Evolutionary conservation across 441 rosid species (phyloP).

Genomic region (Raphanus hybrid): DNA sequence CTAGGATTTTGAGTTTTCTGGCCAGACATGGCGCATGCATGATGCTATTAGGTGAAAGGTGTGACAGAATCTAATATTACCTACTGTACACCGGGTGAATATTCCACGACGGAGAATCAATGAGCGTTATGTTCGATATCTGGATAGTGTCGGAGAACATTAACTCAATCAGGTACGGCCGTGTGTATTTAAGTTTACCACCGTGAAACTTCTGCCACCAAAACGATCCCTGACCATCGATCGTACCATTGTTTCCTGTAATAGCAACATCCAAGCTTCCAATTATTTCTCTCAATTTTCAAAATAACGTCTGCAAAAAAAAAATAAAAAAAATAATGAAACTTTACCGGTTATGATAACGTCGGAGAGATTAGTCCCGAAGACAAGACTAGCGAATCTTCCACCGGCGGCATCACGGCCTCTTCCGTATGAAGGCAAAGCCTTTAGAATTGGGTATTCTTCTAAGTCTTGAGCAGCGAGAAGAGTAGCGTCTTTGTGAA

Average conservation of each 20-base stretch:
- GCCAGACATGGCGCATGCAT: background rate
- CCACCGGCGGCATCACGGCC: slow-evolving; percentile 78
- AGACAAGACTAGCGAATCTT: slow-evolving; percentile 68
- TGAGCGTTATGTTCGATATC: slow-evolving; percentile 66
- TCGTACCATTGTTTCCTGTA: slow-evolving; percentile 67
- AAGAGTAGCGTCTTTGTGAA: slow-evolving; percentile 66
- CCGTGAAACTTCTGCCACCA: slow-evolving; percentile 80
- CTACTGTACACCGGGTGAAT: slow-evolving; percentile 79
- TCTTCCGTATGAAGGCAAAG: slow-evolving; percentile 75
- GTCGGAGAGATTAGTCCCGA: slow-evolving; percentile 72
- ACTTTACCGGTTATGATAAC: slow-evolving; percentile 63
- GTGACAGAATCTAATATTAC: slow-evolving; percentile 32
- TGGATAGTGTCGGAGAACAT: slow-evolving; percentile 60
- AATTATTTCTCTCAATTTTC: background rate
- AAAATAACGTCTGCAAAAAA: background rate
- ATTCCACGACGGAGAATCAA: slow-evolving; percentile 76
- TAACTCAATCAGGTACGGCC: slow-evolving; percentile 71
- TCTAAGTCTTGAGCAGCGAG: slow-evolving; percentile 69
- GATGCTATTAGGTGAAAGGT: background rate
- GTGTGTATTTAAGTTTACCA: slow-evolving; percentile 66
- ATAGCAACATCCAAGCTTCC: slow-evolving; percentile 31
- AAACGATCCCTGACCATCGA: slow-evolving; percentile 72
- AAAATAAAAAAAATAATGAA: background rate
- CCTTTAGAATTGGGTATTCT: slow-evolving; percentile 59
- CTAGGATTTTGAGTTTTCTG: background rate